Percentiles rank a stretch among this genome's conserved stretches.
These are phyloP conservation scores for Paecilomyces niveus DNA, from an alignment of 2,329 filamentous ascomycete genomes.

Conservation along the genomic window DNA sequence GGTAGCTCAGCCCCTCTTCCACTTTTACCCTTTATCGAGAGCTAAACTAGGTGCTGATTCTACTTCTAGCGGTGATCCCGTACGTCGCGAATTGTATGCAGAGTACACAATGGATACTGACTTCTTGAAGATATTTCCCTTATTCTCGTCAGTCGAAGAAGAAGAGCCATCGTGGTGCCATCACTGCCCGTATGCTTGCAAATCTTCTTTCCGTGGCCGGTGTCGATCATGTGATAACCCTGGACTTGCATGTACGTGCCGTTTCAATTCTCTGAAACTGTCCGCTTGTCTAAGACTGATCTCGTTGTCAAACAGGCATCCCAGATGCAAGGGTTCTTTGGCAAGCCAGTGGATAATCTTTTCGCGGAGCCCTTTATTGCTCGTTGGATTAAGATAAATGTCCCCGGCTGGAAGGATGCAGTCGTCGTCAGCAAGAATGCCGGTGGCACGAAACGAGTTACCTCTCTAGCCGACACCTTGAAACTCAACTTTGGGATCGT, in stretches of 20 bases:
- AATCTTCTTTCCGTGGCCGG: slow-evolving; percentile 90
- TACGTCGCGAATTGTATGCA: slow-evolving; percentile 30
- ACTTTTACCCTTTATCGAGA: neutral
- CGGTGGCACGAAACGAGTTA: slow-evolving; percentile 93
- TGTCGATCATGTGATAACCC: slow-evolving; percentile 94
- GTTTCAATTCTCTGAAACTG: neutral
- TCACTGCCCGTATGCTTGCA: slow-evolving; percentile 93
- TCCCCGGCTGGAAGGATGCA: slow-evolving; percentile 76
- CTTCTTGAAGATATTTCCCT: slow-evolving; percentile 67
- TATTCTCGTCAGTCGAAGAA: slow-evolving; percentile 99
- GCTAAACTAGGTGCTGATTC: neutral
- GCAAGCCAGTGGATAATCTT: slow-evolving; percentile 93
- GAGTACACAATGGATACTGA: slow-evolving; percentile 28
- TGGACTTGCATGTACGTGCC: slow-evolving; percentile 74
- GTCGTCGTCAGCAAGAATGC: slow-evolving; percentile 98
- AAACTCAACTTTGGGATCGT: slow-evolving; percentile 98
- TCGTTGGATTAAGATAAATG: slow-evolving; percentile 87
- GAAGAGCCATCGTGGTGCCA: slow-evolving; percentile 92
- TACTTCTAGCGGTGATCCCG: slow-evolving; percentile 39
- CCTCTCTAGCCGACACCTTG: slow-evolving; percentile 86
- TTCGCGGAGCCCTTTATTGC: slow-evolving; percentile 93
- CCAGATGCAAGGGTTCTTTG: slow-evolving; percentile 99
- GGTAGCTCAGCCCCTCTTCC: slow-evolving; percentile 20
- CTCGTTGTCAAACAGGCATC: slow-evolving; percentile 48
- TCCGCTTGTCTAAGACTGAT: slow-evolving; percentile 7